Evolutionary conservation across 2,329 filamentous ascomycete species (phyloP).

Genomic region (Botryotinia globosa): DNA sequence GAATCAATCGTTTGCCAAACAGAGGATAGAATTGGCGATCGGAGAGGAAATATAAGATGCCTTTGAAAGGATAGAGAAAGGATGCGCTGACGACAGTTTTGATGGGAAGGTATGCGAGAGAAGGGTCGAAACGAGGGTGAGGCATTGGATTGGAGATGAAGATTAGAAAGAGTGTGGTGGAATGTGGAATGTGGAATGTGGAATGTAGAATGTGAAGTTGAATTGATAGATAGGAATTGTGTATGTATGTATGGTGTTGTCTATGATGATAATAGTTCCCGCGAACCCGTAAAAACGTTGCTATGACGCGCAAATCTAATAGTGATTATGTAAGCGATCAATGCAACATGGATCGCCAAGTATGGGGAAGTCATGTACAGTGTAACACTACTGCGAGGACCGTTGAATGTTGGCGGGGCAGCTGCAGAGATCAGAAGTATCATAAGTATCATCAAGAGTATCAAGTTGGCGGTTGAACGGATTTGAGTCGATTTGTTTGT

Average conservation of each 20-base stretch:
- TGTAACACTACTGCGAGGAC: not conserved
- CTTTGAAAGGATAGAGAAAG: conserved; percentile 58
- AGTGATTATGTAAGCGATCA: conserved; percentile 1
- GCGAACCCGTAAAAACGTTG: not conserved
- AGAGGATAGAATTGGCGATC: conserved; percentile 82
- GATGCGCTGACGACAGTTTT: conserved; percentile 34
- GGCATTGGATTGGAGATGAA: not conserved
- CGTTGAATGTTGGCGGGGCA: conserved; percentile 4
- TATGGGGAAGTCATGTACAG: conserved; percentile 4
- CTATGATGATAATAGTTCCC: not conserved
- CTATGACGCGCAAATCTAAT: not conserved
- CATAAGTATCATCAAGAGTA: not conserved
- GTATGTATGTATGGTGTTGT: too few species aligned
- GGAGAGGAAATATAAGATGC: conserved; percentile 76
- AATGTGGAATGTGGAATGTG: not conserved
- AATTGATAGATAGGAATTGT: too few species aligned
- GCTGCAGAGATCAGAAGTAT: conserved; percentile 5
- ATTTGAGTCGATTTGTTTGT: not conserved
- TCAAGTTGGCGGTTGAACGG: not conserved
- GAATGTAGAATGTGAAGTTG: not conserved
- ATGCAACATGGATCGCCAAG: not conserved
- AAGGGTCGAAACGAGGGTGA: conserved; percentile 9
- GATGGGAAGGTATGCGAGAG: conserved; percentile 24
- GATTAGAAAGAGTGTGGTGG: not conserved
- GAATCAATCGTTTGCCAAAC: conserved; percentile 72